Conservation (phyloP, 345 rosid genomes). For the Ceriops tagal region DNA sequence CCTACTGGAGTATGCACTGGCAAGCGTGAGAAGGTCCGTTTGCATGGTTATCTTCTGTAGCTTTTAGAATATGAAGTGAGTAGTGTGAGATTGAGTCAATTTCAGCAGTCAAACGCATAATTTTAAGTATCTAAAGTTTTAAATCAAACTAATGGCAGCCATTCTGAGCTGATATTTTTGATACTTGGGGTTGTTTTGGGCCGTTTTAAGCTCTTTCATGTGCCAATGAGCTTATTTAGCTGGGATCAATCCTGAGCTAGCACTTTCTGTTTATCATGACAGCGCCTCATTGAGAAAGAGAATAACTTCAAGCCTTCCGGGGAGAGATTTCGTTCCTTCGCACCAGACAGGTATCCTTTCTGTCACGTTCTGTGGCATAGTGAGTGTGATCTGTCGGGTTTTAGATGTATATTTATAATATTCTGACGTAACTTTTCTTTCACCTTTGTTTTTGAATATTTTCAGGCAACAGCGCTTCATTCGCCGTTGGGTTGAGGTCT, state of each 20-base stretch:
- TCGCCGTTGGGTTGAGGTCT: conserved; percentile 19
- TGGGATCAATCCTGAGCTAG: background rate
- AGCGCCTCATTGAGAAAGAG: conserved; percentile 24
- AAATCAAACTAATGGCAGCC: no score
- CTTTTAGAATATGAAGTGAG: background rate
- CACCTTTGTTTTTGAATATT: background rate
- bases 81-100: background rate
- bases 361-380: background rate
- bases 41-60: background rate
- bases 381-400: background rate
- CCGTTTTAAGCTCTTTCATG: background rate
- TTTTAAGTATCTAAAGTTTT: no score
- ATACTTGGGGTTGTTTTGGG: background rate
- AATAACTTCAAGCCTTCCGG: conserved; percentile 36
- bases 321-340: conserved; percentile 28
- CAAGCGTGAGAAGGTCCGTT: conserved; percentile 26
- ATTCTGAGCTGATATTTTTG: no score
- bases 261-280: background rate
- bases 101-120: background rate
- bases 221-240: background rate
- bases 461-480: conserved; percentile 28
- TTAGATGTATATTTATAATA: background rate
- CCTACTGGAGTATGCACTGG: conserved; percentile 19
- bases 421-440: background rate
- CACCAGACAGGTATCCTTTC: conserved; percentile 26